These are phyloP conservation scores for Ophiocordyceps robertsii DNA, from an alignment of 2,329 filamentous ascomycete genomes.

Conservation along the genomic window DNA sequence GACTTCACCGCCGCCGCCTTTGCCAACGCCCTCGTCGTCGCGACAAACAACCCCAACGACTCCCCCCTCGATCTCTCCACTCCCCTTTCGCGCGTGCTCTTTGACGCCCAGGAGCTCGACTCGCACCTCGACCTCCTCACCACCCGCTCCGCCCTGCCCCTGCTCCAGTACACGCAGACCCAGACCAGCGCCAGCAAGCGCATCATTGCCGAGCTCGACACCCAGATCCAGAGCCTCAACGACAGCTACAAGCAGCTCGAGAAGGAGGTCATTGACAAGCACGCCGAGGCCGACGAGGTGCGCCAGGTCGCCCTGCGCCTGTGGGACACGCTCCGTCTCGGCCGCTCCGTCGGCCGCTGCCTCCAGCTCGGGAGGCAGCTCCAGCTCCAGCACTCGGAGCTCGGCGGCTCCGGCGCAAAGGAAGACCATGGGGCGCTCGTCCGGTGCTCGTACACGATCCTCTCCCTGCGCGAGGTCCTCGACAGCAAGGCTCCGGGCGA, in stretches of 20 bases:
- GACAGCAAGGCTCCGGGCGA: constrained; percentile 53
- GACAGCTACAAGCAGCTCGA: constrained; percentile 78
- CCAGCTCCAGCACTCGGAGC: constrained; percentile 70
- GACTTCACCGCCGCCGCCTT: constrained; percentile 70
- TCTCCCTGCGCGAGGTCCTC: constrained; percentile 63
- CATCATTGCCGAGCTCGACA: constrained; percentile 64
- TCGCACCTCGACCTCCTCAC: constrained; percentile 87
- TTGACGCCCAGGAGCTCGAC: constrained; percentile 94
- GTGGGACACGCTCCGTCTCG: constrained; percentile 67
- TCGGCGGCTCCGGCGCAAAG: constrained; percentile 28
- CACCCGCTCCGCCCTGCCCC: constrained; percentile 66
- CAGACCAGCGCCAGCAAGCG: constrained; percentile 60
- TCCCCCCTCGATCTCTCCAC: constrained; percentile 86
- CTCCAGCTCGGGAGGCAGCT: constrained; percentile 74
- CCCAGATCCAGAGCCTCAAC: constrained; percentile 67
- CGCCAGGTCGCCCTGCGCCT: constrained; percentile 63
- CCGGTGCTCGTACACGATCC: constrained; percentile 66
- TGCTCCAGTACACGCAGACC: constrained; percentile 64
- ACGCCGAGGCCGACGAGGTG: constrained; percentile 76
- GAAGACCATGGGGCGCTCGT: constrained; percentile 70
- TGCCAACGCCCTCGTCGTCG: constrained; percentile 76
- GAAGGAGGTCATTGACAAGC: constrained; percentile 73
- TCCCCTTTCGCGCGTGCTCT: constrained; percentile 82
- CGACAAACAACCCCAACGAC: constrained; percentile 86
- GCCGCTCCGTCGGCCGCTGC: constrained; percentile 62